Conservation (phyloP, 1,139 yeast genomes). For the Saccharomyces hybrid region DNA sequence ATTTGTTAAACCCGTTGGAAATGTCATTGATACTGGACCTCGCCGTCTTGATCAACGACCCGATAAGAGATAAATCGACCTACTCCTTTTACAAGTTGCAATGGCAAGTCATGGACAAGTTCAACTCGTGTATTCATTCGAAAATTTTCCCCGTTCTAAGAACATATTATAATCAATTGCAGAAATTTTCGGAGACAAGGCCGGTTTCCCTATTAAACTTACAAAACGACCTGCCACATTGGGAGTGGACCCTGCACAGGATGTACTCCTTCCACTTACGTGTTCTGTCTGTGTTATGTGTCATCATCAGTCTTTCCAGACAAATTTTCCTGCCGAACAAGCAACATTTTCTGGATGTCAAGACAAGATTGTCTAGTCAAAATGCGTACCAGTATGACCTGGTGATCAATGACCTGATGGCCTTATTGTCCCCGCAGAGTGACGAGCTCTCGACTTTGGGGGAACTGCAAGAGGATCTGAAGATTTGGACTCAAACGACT, state of each 20-base stretch:
- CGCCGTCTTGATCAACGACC: slow-evolving; percentile 26
- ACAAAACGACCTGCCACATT: slow-evolving; percentile 28
- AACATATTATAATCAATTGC: slow-evolving; percentile 18
- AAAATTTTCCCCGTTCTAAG: slow-evolving; percentile 19
- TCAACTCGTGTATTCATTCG: slow-evolving; percentile 15
- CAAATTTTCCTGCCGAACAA: slow-evolving; percentile 25
- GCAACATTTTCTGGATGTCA: slow-evolving; percentile 13
- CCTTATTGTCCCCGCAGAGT: not conserved
- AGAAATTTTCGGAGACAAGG: slow-evolving; percentile 15
- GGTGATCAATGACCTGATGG: slow-evolving; percentile 6
- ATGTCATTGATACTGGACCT: slow-evolving; percentile 29
- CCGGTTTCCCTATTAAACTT: slow-evolving; percentile 5
- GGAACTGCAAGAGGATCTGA: not conserved
- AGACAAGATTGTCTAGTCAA: slow-evolving; percentile 17
- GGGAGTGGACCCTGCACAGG: slow-evolving; percentile 41
- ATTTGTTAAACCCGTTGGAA: slow-evolving; percentile 33
- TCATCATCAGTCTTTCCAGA: slow-evolving; percentile 17
- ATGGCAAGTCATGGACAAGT: slow-evolving; percentile 24
- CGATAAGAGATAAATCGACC: slow-evolving; percentile 21
- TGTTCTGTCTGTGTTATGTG: slow-evolving; percentile 14
- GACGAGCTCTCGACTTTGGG: not conserved
- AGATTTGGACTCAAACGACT: not conserved
- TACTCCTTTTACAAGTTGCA: slow-evolving; percentile 24
- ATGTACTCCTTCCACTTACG: slow-evolving; percentile 34
- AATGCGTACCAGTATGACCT: slow-evolving; percentile 24